Conservation (phyloP, 208 protist genomes). For the Acanthamoeba lenticulata region DNA sequence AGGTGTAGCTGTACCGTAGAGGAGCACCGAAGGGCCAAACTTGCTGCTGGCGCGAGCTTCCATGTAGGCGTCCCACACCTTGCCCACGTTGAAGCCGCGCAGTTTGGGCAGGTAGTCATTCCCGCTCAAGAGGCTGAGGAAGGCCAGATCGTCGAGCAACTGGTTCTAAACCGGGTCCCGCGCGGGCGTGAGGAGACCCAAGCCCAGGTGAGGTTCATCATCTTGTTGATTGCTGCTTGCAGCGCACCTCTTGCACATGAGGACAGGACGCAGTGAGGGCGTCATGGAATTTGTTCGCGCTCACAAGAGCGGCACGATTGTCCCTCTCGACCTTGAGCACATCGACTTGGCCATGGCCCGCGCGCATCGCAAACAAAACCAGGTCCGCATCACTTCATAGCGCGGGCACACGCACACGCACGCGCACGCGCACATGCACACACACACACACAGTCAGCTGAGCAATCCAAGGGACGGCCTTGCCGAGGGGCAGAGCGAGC, state of each 20-base stretch:
- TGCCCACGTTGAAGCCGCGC: not conserved
- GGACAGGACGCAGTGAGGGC: not conserved
- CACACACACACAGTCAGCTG: too few species aligned
- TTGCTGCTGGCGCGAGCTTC: not conserved
- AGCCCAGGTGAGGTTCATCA: not conserved
- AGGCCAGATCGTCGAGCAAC: conserved; percentile 21
- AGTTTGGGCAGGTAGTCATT: conserved; percentile 64
- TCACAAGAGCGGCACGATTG: not conserved
- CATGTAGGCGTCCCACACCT: conserved; percentile 35
- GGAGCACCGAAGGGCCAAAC: not conserved
- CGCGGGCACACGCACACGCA: too few species aligned
- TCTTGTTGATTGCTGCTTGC: not conserved
- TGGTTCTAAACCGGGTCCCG: conserved; percentile 27
- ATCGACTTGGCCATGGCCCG: conserved; percentile 24
- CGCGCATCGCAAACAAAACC: conserved; percentile 44
- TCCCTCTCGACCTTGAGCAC: conserved; percentile 18
- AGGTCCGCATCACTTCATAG: conserved; percentile 66
- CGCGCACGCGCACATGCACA: too few species aligned
- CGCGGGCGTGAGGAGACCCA: not conserved
- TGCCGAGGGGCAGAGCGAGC: too few species aligned
- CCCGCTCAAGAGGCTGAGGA: conserved; percentile 8
- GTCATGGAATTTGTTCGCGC: not conserved
- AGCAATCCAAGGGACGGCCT: not conserved
- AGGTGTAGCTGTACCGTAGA: not conserved
- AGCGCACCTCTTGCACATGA: not conserved